Percentiles rank a stretch among this genome's conserved stretches.
These are phyloP conservation scores for Aethionema arabicum DNA, from an alignment of 345 rosid genomes.

Conservation along the genomic window DNA sequence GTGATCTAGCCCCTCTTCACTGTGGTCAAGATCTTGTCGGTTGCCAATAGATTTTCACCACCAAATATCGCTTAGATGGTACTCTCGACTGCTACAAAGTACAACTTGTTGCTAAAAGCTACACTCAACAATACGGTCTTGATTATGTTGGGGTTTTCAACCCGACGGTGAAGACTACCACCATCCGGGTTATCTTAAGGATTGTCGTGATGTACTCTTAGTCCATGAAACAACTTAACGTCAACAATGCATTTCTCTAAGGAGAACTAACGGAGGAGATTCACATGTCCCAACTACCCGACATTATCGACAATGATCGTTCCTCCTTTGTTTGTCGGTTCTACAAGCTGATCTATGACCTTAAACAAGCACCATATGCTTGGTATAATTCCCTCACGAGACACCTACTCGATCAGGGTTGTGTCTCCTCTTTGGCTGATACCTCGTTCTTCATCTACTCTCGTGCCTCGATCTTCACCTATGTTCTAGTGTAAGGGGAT, in stretches of 20 bases:
- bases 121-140: background rate
- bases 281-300: background rate
- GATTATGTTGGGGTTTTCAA: background rate
- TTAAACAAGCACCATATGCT: background rate
- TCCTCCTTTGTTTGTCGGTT: background rate
- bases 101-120: background rate
- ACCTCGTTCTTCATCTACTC: background rate
- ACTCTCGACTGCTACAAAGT: background rate
- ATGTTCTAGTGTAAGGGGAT: background rate
- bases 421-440: background rate
- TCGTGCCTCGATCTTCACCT: background rate
- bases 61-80: background rate
- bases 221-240: background rate
- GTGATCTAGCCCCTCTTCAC: background rate
- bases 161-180: background rate
- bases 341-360: background rate
- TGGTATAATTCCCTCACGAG: background rate
- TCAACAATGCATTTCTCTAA: conserved; percentile 1
- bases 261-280: background rate
- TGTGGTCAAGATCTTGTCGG: background rate
- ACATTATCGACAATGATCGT: background rate
- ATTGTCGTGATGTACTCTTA: background rate
- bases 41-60: background rate
- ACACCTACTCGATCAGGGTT: background rate
- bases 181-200: background rate